Evolutionary conservation across 345 rosid genomes (phyloP).

Genomic region (Durio zibethinus): DNA sequence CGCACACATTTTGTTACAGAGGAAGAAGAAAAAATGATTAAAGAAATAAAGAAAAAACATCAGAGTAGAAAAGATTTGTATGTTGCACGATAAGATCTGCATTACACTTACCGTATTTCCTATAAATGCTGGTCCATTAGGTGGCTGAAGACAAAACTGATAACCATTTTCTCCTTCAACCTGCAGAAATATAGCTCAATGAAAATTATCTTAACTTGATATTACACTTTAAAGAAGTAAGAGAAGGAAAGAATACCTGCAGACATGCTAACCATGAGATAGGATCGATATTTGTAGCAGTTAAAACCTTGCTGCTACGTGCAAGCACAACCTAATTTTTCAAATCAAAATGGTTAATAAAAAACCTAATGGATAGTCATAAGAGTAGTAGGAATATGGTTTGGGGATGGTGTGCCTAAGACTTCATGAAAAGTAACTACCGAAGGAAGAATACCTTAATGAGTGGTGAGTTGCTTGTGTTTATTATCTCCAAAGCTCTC

Average conservation of each 20-base stretch:
- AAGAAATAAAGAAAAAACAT: neutral
- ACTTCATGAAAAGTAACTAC: slow-evolving; percentile 1
- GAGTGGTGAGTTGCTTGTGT: slow-evolving; percentile 46
- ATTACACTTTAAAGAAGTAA: neutral
- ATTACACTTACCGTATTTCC: slow-evolving; percentile 71
- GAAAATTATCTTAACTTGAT: neutral
- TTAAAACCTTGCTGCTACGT: slow-evolving; percentile 69
- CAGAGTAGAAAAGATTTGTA: neutral
- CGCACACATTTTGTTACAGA: neutral
- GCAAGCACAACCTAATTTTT: slow-evolving; percentile 78
- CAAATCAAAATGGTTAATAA: slow-evolving; percentile 6
- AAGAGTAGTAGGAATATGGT: neutral
- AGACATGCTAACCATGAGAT: slow-evolving; percentile 73
- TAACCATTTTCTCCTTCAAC: slow-evolving; percentile 79
- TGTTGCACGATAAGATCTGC: neutral
- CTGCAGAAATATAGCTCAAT: slow-evolving; percentile 32
- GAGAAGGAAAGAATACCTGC: slow-evolving; percentile 44
- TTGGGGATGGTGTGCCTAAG: neutral
- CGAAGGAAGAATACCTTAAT: slow-evolving; percentile 43
- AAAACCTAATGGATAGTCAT: neutral
- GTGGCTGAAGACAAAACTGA: slow-evolving; percentile 91
- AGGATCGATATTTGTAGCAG: slow-evolving; percentile 69
- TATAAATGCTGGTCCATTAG: slow-evolving; percentile 79
- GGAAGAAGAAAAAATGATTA: neutral
- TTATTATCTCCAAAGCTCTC: slow-evolving; percentile 62